Base-by-base conservation (phyloP, 108 stramenopile genomes). In the Hondaea fermentalgiana region DNA sequence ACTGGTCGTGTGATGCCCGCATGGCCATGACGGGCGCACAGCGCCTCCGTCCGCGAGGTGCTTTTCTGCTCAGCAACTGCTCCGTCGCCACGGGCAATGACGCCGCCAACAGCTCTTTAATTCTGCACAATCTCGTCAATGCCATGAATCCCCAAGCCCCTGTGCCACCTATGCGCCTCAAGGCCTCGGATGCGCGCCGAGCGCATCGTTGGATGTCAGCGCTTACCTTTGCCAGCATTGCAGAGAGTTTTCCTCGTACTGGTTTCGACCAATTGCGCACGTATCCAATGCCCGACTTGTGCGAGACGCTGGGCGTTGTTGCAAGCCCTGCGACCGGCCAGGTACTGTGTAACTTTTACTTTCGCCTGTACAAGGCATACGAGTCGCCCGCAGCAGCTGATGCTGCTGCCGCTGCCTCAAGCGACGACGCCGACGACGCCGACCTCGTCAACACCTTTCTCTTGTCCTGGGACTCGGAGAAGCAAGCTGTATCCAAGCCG, bases 1-100 rank as follows among this genome's bases (percentile, higher is more conserved):
- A 83, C 76, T 83, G 76, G 76, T n/a, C 76, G 49, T 83, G 76
- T 45, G 76, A 53, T 47, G 76, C 76, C 17, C 49, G 23, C n/a
- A 53, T 25, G 19, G 76, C 76, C 28, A 83, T 83, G 45, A 53
- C 76, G 16, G 76, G 76, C 51, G 6, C 8, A 6, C 45, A 53
- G 23, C 45, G 76, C 25, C 6, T 25, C 76, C 12, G 16, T 3
- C 76, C 76, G 49, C 45, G 76, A 10, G 76, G 76, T 6, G 76
- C 76, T 23, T 83, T 25, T 23, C 28, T 83, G 1, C 45, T 83
- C 49, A 23, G 51, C n/a, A 6, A 53, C 10, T 28, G 17, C 51
- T 10, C 19, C 0, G 76, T 83, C 6, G 12, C 6, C 45, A 6
- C 51, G 14, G 64, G 64, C 42, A 42, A 23, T 10, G 76, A 83